phyloP scores from a whole-genome alignment of 2,329 filamentous ascomycete genomes.

The Truncatella angustata region DNA sequence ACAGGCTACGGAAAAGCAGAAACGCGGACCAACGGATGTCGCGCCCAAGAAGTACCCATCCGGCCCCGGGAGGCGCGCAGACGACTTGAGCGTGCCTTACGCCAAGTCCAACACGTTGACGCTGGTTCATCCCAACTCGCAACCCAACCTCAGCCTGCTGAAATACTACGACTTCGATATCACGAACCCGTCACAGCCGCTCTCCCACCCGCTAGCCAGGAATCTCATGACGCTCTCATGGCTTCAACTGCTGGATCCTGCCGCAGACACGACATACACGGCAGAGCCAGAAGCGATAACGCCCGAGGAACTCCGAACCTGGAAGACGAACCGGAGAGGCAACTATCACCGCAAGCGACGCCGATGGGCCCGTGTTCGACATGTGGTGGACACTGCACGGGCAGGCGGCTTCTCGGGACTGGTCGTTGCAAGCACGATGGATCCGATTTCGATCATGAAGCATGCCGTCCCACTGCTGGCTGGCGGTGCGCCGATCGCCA shows the following conservation, averaged over 20 bases:
- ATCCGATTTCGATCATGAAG: conserved; percentile 72
- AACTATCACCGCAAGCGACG: conserved; percentile 87
- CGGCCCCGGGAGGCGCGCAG: conserved; percentile 15
- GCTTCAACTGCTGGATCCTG: conserved; percentile 83
- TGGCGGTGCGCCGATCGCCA: conserved; percentile 79
- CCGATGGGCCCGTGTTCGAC: conserved; percentile 71
- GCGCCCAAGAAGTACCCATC: conserved; percentile 12
- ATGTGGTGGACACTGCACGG: conserved; percentile 72
- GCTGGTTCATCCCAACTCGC: conserved; percentile 75
- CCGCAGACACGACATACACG: conserved; percentile 70
- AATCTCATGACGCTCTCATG: conserved; percentile 85
- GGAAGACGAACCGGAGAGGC: conserved; percentile 80
- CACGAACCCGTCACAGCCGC: conserved; percentile 58
- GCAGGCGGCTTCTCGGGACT: conserved; percentile 80
- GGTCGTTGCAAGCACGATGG: conserved; percentile 79
- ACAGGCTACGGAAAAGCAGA: background rate
- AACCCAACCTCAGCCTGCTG: conserved; percentile 83
- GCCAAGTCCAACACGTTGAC: conserved; percentile 75
- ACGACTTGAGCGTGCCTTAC: conserved; percentile 62
- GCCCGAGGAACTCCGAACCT: conserved; percentile 59
- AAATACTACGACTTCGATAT: conserved; percentile 87
- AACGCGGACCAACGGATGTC: conserved; percentile 8
- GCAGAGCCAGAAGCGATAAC: conserved; percentile 60
- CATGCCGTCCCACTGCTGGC: conserved; percentile 76
- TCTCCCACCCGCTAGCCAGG: conserved; percentile 74